Evolutionary conservation across 139 green algal genomes (phyloP), one percentile per base, ranked within the genome.

Genomic region (Chlamydomonas incerta): DNA sequence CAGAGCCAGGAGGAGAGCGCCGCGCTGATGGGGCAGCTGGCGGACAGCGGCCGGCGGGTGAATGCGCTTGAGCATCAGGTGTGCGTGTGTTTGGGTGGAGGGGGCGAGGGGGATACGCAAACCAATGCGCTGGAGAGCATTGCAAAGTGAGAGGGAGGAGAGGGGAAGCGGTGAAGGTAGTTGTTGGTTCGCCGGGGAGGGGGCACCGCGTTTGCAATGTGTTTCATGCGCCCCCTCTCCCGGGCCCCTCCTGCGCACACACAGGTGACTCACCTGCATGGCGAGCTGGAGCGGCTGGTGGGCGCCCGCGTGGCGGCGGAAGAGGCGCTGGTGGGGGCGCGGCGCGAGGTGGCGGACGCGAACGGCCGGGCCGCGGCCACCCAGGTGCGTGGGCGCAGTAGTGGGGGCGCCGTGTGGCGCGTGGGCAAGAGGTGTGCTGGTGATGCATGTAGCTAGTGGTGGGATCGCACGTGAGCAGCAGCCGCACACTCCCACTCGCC

Each of bases 1-100:
- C 80, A 85, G 80, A 85, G 80, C 80, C 80, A 85, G 80, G 80
- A 85, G 67, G 80, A 85, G 80, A 33, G 66, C 33, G 80, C 80
- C 21, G 52, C 24, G 14, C 68, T 80, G 33, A 52, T 69, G 18
- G 52, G 23, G 31, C 80, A 86, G 68, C 34, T 86, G 31, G 55
- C 80, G 68, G 80, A 79, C n/a, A 33, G 52, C 34, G 26, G n/a
- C 26, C 52, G 68, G 14, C 24, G 47, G 26, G 15, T 31, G 5
- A 15, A 20, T 11, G 52, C 34, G 21, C 80, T 86, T 31, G 68
- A 79, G 80, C 34, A 79, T 24, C 52, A 70, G 68, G 62, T 79
- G 18, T 37, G 63, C 3, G 6, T 18, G 55, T 5, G 55, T 23
- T 63, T 5, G 55, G 55, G 55, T 29, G 3, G 55, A 26, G 10